Evolutionary conservation across 108 stramenopile species (phyloP).

Genomic region (Discostella pseudostelligera): DNA sequence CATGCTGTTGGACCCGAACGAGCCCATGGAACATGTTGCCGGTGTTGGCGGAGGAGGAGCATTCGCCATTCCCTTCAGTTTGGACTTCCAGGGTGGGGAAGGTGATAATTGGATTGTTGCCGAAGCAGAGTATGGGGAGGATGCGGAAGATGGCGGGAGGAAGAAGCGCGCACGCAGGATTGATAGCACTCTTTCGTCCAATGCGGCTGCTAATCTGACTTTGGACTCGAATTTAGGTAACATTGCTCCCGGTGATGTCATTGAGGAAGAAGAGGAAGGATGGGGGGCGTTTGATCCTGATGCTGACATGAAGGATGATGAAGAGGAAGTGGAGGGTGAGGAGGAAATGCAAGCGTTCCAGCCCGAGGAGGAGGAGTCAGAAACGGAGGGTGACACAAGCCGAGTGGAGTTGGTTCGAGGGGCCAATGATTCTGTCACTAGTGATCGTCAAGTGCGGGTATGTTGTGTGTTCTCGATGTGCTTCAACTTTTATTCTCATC

Average conservation of each 20-base stretch:
- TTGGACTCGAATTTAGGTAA: conserved; percentile 26
- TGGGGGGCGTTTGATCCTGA: conserved; percentile 89
- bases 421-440: conserved; percentile 46
- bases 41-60: conserved; percentile 19
- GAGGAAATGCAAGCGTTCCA: conserved; percentile 47
- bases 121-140: conserved; percentile 46
- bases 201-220: too few relatives aligned
- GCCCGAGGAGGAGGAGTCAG: conserved; percentile 41
- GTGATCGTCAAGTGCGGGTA: conserved; percentile 52
- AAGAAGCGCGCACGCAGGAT: conserved; percentile 2
- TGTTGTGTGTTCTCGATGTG: conserved; percentile 4
- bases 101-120: conserved; percentile 72
- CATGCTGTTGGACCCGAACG: conserved; percentile 43
- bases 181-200: too few relatives aligned
- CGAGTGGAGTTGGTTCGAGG: conserved; percentile 83
- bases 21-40: conserved; percentile 13
- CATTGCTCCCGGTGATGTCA: conserved; percentile 12
- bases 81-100: conserved; percentile 36
- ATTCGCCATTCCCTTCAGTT: conserved; percentile 43
- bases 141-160: conserved; percentile 15
- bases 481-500: background rate
- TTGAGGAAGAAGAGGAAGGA: conserved; percentile 62
- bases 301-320: conserved; percentile 62
- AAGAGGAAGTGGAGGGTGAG: conserved; percentile 34
- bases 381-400: conserved; percentile 39